Evolutionary conservation across 768 basidiomycete genomes (phyloP), one percentile per base, ranked within the genome.

Genomic region (Xerocomus spinulosus): DNA sequence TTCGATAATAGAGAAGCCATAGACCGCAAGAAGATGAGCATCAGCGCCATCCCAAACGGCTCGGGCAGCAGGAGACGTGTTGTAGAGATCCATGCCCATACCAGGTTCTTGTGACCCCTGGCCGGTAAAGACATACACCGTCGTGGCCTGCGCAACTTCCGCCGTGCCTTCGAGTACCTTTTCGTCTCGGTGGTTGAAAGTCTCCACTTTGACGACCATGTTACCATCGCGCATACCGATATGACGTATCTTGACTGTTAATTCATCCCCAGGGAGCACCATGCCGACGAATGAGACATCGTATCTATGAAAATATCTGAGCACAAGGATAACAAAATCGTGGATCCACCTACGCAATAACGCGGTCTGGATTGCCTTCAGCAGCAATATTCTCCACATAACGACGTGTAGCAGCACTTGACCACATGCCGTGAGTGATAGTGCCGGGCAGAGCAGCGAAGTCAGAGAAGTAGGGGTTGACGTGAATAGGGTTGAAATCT

Each of bases 1-100:
- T 66, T 99, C 94, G 60, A 97, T 75, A 65, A 99, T 98, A 5
- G 95, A 97, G 76, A 99, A 99, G 37, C 96, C 96, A 60, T 99
- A 97, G 5, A 94, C 92, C 23, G 90, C 85, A 39, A 87, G 85
- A 42, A 99, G 75, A 66, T 99, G 95, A 36, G 83, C 80, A 61
- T 99, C 94, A 43, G 95, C 95, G 41, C 85, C 84, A 49, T 98
- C 95, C 96, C 96, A 99, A 44, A 98, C 94, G 34, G 92, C 87
- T 52, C 89, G 88, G 46, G 96, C 96, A 17, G 94, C 92, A 36
- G 92, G 87, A 5, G 93, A 97, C 54, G 69, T 80, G 64, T 82
- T 87, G 78, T 97, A 99, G 2, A 99, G 80, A 56, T 97, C 94
- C 93, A 99, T 98, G 17, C 96, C 96, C 96, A 99, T 98, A 17